Evolutionary conservation across 2,329 filamentous ascomycete species (phyloP), one percentile per base, ranked within the genome.

Genomic region (Setomelanomma holmii): DNA sequence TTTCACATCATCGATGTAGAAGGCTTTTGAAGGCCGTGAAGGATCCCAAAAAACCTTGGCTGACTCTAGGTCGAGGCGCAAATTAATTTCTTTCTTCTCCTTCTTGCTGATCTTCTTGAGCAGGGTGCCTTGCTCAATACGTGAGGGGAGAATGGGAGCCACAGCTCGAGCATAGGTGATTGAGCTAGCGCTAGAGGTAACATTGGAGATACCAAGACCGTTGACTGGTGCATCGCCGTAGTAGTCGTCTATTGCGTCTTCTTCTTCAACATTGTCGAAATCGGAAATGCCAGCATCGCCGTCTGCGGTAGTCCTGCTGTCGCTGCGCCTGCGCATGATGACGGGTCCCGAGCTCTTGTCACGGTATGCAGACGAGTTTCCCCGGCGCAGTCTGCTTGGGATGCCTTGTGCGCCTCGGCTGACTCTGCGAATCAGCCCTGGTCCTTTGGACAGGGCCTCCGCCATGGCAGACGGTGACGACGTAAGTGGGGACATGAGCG

Each of bases 1-100:
- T 67, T 90, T 89, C 66, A 99, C 93, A 72, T 98, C 92, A 67
- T 99, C 95, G 57, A 99, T 90, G 73, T 96, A 96, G 59, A 99
- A 89, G 46, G 86, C 87, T 73, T 97, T 98, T 20, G 86, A 85
- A 1, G 89, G 87, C 30, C 90, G 87, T 7, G 83, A 85, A 40
- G 86, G 84, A 73, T 96, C 90, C 93, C 93, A 98, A 21, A 84
- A 89, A 20, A 99, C 90, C 74, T 92, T 95, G 55, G 90, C 93
- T 1, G 89, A 85, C 67, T 93, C 89, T 20, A 89, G 83, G 66
- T 98, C 91, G 20, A 98, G 85, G 45, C 88, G 85, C 64, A 97
- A 86, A 21, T 83, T 84, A 70, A 95, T 91, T 48, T 83, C 79
- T 58, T 88, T 86, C 62, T 82, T 87, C 73, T 85, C 87, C 68